Percentiles rank a stretch among this genome's conserved stretches.
Conservation (phyloP, 1,284 basidiomycete species). For the Moniliella sp. region DNA sequence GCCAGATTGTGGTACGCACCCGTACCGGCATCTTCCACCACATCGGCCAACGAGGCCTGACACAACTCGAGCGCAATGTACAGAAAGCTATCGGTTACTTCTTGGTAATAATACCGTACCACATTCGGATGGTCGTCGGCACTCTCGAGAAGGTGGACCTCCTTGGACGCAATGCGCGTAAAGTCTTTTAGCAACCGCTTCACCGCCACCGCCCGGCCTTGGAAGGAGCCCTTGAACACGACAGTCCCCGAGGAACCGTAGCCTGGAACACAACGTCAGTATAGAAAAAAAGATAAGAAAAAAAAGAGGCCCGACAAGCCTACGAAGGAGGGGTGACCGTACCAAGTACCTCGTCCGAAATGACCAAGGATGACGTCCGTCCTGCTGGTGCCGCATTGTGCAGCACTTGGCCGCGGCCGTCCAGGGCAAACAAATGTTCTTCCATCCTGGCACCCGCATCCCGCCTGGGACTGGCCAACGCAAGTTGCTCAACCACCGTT, state of each 20-base stretch:
- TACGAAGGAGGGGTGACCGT: not conserved
- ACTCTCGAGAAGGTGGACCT: conserved; percentile 77
- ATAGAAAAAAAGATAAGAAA: not conserved
- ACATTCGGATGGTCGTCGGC: conserved; percentile 88
- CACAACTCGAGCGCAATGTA: conserved; percentile 94
- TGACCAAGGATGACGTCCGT: conserved; percentile 9
- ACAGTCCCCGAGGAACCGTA: conserved; percentile 92
- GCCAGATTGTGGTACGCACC: conserved; percentile 15
- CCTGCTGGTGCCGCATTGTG: too few species aligned
- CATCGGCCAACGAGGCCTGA: conserved; percentile 74
- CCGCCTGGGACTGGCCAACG: not conserved
- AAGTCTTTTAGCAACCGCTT: conserved; percentile 88
- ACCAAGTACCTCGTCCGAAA: conserved; percentile 27
- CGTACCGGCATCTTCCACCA: conserved; percentile 63
- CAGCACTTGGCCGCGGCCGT: not conserved
- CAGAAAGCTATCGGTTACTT: conserved; percentile 53
- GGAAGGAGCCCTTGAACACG: conserved; percentile 74
- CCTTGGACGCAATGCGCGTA: conserved; percentile 74
- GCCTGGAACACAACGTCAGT: conserved; percentile 39
- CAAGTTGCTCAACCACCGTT: conserved; percentile 9
- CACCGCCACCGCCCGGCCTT: conserved; percentile 84
- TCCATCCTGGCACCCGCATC: not conserved
- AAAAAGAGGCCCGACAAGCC: not conserved
- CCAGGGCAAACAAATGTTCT: not conserved
- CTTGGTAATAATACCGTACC: conserved; percentile 88